A percentile compares a stretch with the other conserved stretches of the same genome.
phyloP scores from a whole-genome alignment of 2,329 filamentous ascomycete species.

The Nothophoma quercina region DNA sequence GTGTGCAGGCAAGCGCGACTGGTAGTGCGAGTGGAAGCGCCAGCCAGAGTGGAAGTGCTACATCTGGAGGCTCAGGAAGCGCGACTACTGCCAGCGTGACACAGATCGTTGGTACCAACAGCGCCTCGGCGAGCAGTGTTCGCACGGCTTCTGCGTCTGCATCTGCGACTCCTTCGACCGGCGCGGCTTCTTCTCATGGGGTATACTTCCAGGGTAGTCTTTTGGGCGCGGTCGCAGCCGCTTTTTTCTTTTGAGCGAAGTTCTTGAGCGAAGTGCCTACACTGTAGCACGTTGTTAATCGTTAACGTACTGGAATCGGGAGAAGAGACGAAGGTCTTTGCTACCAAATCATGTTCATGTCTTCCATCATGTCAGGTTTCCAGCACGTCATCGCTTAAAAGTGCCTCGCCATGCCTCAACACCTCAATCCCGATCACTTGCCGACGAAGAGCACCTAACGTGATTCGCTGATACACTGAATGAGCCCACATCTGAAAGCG shows the following conservation, averaged over 20 bases:
- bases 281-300: too few species aligned
- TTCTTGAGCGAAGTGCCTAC: too few species aligned
- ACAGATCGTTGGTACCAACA: constrained; percentile 1
- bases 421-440: neutral
- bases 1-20: constrained; percentile 9
- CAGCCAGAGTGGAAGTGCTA: neutral
- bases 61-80: constrained; percentile 11
- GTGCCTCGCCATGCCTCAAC: neutral
- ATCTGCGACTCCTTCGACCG: constrained; percentile 10
- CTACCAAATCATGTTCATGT: neutral
- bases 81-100: constrained; percentile 5
- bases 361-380: constrained; percentile 4
- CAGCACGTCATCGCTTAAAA: constrained; percentile 7
- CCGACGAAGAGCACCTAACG: neutral
- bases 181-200: constrained; percentile 16
- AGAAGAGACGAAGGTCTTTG: neutral
- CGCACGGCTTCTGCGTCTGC: constrained; percentile 8
- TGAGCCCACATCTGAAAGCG: neutral
- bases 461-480: neutral
- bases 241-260: too few species aligned
- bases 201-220: constrained; percentile 12
- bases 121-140: constrained; percentile 3
- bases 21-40: neutral
- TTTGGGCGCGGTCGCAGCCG: constrained; percentile 16
- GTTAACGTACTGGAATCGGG: too few species aligned